Base-by-base conservation (phyloP, 2,329 filamentous ascomycete species). In the Fusarium agapanthi region DNA sequence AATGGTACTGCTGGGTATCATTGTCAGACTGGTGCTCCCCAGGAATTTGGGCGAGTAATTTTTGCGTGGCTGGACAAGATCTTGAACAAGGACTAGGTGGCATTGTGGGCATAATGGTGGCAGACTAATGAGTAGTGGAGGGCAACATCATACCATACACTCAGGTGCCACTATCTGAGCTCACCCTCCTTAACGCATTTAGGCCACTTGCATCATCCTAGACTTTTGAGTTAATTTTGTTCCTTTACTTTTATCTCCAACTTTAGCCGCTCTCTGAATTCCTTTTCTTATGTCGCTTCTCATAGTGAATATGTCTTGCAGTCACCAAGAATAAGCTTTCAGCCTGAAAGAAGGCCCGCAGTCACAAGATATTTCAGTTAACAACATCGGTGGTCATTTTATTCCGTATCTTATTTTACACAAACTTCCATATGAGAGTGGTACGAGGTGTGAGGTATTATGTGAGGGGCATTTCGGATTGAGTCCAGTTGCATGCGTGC, bases 51-150 rank as follows among this genome's bases (percentile, higher is more conserved):
- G 0, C 38, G 67, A 2, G 67, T 69, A 4, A 34, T 69, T 3
- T 69, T 69, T 38, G 59, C 67, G 13, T 69, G 67, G 67, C 12
- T 69, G 38, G 48, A 65, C 7, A 69, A 69, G 47, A 61, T n/a
- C 16, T 24, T 65, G 45, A 53, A 53, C 6, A 50, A 50, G 30
- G 8, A 9, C 28, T 40, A 40, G 34, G 3, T 13, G 14, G 7
- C 5, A 24, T 18, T 11, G 22, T n/a, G 11, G 28, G 14, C 3
- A 10, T 13, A 10, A 18, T 24, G 11, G 22, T 5, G n/a, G 15
- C 8, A 16, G 20, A 13, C 11, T 5, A 8, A 12, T 45, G 18
- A 28, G 3, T 7, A 20, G 8, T 11, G 14, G 26, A 22, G 10
- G 10, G 10, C 7, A 32, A 8, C 7, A n/a, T 10, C 28, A 34